These are phyloP conservation scores for Diplocarpon mali DNA, from an alignment of 2,329 filamentous ascomycete genomes.

Conservation along the genomic window DNA sequence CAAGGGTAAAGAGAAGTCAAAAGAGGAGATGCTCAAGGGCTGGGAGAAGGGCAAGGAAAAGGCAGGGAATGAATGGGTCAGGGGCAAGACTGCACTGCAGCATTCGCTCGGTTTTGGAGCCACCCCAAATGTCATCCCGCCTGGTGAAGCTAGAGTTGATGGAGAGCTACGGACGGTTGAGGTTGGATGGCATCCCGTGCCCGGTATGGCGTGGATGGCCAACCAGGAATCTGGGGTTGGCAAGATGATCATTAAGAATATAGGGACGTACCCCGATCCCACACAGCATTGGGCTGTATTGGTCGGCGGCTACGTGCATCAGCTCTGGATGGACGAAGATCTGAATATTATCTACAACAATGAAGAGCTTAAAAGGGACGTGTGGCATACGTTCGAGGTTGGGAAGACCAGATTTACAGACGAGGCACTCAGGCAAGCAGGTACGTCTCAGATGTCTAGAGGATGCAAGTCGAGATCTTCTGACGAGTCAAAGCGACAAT, in stretches of 20 bases:
- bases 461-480: too few species aligned
- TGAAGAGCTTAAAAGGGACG: slow-evolving; percentile 32
- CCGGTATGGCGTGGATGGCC: slow-evolving; percentile 45
- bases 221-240: slow-evolving; percentile 41
- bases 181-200: slow-evolving; percentile 49
- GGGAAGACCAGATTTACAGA: slow-evolving; percentile 44
- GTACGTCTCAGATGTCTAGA: slow-evolving; percentile 26
- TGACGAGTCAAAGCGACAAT: slow-evolving; percentile 33
- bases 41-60: slow-evolving; percentile 7
- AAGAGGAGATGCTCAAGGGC: slow-evolving; percentile 1
- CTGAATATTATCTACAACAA: slow-evolving; percentile 48
- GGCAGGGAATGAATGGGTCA: slow-evolving; percentile 27
- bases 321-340: slow-evolving; percentile 51
- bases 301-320: slow-evolving; percentile 42
- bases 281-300: slow-evolving; percentile 51
- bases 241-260: slow-evolving; percentile 43
- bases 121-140: slow-evolving; percentile 34
- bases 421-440: slow-evolving; percentile 38
- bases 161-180: slow-evolving; percentile 34
- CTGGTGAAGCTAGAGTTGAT: slow-evolving; percentile 29
- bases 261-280: slow-evolving; percentile 44
- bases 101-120: slow-evolving; percentile 35
- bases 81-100: slow-evolving; percentile 32
- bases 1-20: slow-evolving; percentile 4
- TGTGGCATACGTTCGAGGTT: slow-evolving; percentile 41